Evolutionary conservation across 345 rosid species (phyloP), one percentile per base, ranked within the genome.

Genomic region (Citrus reticulata): DNA sequence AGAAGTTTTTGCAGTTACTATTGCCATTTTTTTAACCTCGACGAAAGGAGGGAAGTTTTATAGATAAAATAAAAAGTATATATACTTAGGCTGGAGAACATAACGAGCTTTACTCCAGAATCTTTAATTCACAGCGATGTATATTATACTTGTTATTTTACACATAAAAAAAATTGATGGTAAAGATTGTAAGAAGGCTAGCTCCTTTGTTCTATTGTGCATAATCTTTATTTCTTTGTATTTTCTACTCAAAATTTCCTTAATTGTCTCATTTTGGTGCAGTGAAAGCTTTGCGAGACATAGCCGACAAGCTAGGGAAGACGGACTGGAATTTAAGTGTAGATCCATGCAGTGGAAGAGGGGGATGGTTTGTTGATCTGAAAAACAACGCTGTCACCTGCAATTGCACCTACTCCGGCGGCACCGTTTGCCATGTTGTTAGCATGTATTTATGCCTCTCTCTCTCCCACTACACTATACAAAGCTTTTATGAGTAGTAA

Each of bases 271-370:
- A 51, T 17, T 14, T 16, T 9, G 89, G 92, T 93, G 78, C 77
- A 91, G 93, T 90, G 76, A 77, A 88, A 20, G 89, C 86, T 59
- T 72, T 93, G 65, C 46, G 35, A 40, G 84, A 79, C 17, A 77
- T 91, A 82, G 90, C 78, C 35, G 81, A 55, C 67, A 86, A 32
- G 14, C 25, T 93, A 55, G 86, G 87, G 74, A 91, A 89, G 76
- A 35, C 37, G 37, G 57, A 64, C 11, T 93, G 95, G 95, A 32
- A 88, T 17, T 93, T 89, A 46, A 40, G 19, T 10, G 85, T 84
- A 17, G 90, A 93, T 70, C 85, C 85, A 30, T 85, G 81, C 80
- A 82, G 83, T 82, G n/a, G 58, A 14, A 7, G 62, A 46, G 71
- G 77, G 10, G 87, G 89, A 13, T 90, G 95, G 97, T 73, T 40